These are phyloP conservation scores for Hypocrella siamensis DNA, from an alignment of 2,329 filamentous ascomycete genomes.

Conservation along the genomic window DNA sequence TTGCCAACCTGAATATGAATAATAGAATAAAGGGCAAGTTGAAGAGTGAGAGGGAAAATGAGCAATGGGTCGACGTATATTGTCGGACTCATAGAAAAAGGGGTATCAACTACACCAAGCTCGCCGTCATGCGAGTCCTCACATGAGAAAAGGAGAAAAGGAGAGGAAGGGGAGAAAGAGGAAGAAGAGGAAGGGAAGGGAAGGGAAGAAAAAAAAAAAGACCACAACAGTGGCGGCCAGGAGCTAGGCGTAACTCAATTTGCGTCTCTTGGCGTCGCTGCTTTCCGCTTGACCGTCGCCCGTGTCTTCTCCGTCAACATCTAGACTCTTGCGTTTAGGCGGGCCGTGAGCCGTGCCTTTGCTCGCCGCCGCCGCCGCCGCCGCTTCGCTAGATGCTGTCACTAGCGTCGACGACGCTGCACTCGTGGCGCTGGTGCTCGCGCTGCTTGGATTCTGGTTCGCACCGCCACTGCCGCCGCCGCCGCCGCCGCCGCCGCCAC, in stretches of 20 bases:
- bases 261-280: constrained; percentile 36
- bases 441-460: constrained; percentile 5
- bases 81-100: too few relatives aligned
- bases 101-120: constrained; percentile 7
- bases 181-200: not conserved
- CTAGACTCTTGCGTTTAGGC: constrained; percentile 42
- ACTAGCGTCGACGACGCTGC: constrained; percentile 5
- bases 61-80: too few relatives aligned
- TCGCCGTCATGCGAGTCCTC: too few relatives aligned
- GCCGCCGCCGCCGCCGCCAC: constrained; percentile 5
- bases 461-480: not conserved
- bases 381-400: too few relatives aligned
- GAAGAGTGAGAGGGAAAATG: too few relatives aligned
- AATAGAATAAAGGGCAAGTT: too few relatives aligned
- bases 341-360: constrained; percentile 6
- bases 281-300: constrained; percentile 24
- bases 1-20: too few relatives aligned
- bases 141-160: not conserved
- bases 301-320: constrained; percentile 24
- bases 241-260: constrained; percentile 25
- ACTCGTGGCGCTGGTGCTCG: constrained; percentile 8
- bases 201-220: not conserved
- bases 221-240: not conserved
- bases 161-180: not conserved
- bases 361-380: constrained; percentile 7